Percentiles rank a stretch among this genome's conserved stretches.
These are phyloP conservation scores for Penicillium roqueforti DNA, from an alignment of 495 filamentous ascomycete genomes.

Conservation along the genomic window DNA sequence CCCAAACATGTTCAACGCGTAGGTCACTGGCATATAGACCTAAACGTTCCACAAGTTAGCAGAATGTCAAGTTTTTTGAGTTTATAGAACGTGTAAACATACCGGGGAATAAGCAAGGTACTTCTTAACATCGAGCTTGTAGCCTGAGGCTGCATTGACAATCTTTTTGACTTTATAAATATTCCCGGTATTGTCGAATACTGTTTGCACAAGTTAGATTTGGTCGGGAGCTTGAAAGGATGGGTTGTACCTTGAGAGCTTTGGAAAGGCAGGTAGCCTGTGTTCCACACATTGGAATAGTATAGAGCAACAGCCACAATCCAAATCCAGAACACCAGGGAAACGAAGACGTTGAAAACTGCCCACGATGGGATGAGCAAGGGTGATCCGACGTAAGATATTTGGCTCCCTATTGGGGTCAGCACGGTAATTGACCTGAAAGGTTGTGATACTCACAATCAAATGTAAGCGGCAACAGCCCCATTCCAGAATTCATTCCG, in stretches of 20 bases:
- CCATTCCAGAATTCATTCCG: conserved; percentile 71
- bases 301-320: conserved; percentile 52
- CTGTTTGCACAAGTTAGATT: conserved; percentile 25
- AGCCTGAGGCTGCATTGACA: conserved; percentile 55
- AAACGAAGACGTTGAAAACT: conserved; percentile 71
- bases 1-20: conserved; percentile 67
- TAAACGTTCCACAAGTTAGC: conserved; percentile 14
- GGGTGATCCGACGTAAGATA: conserved; percentile 79
- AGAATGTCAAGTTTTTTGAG: neutral
- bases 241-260: conserved; percentile 20
- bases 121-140: conserved; percentile 63
- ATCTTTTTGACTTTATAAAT: conserved; percentile 73
- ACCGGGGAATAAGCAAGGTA: conserved; percentile 66
- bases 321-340: conserved; percentile 77
- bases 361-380: conserved; percentile 81
- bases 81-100: neutral
- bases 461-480: conserved; percentile 76
- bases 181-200: conserved; percentile 77
- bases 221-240: too few relatives aligned
- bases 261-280: conserved; percentile 24
- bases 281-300: conserved; percentile 56
- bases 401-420: conserved; percentile 64
- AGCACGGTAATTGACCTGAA: conserved; percentile 39
- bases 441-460: conserved; percentile 40
- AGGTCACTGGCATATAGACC: conserved; percentile 79